Conservation (phyloP, 768 basidiomycete genomes). For the Fibroporia radiculosa region DNA sequence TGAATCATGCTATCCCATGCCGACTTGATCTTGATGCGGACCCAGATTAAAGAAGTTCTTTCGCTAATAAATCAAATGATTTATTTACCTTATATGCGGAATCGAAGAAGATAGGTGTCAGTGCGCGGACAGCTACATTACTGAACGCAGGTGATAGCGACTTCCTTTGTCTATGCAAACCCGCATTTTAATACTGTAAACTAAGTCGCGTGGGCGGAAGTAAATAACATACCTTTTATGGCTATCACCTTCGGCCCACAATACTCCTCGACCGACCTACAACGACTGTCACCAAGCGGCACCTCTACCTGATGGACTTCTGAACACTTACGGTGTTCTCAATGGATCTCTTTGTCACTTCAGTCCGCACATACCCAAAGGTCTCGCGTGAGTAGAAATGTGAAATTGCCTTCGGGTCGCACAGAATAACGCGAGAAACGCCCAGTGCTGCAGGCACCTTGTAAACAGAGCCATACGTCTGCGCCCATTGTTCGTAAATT, state of each 20-base stretch:
- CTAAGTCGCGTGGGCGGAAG: not conserved
- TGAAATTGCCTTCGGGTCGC: slow-evolving; percentile 35
- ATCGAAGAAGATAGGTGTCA: slow-evolving; percentile 42
- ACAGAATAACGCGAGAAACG: slow-evolving; percentile 12
- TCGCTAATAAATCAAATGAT: not conserved
- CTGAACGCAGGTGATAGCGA: slow-evolving; percentile 45
- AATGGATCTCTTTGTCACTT: slow-evolving; percentile 24
- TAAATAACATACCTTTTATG: slow-evolving; percentile 32
- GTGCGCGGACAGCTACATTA: slow-evolving; percentile 39
- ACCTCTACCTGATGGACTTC: not conserved
- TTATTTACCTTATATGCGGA: slow-evolving; percentile 39
- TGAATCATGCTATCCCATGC: slow-evolving; percentile 20
- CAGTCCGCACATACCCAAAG: slow-evolving; percentile 36
- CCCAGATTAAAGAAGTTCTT: not conserved
- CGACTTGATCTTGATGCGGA: slow-evolving; percentile 24
- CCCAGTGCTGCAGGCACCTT: slow-evolving; percentile 25
- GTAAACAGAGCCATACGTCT: slow-evolving; percentile 40
- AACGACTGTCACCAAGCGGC: too few species aligned
- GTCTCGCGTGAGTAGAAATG: slow-evolving; percentile 47
- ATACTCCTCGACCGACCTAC: slow-evolving; percentile 26
- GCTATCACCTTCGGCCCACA: slow-evolving; percentile 34
- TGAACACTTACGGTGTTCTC: slow-evolving; percentile 27
- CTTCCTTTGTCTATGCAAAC: slow-evolving; percentile 35
- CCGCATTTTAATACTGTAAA: not conserved
- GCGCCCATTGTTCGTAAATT: slow-evolving; percentile 39